These are phyloP conservation scores for Phaffomyces opuntiae DNA, from an alignment of 805 yeast genomes.

Conservation along the genomic window DNA sequence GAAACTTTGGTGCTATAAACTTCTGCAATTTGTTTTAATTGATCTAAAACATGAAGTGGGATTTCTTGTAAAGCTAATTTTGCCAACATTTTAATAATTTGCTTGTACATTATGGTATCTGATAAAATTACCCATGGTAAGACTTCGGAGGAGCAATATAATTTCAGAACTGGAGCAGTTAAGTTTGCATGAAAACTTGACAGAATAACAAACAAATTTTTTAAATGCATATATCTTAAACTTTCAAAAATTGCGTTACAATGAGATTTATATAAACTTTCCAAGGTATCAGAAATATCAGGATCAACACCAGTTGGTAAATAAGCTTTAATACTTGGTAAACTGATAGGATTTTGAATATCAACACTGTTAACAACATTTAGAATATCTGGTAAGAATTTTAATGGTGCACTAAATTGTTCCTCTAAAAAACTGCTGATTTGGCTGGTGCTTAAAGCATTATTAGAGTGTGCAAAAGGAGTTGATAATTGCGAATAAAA, in stretches of 20 bases:
- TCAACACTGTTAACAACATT: conserved; percentile 12
- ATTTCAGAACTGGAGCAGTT: conserved; percentile 54
- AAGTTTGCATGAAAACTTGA: conserved; percentile 47
- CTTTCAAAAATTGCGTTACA: conserved; percentile 59
- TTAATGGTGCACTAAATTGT: conserved; percentile 11
- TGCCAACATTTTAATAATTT: conserved; percentile 50
- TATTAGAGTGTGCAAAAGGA: conserved; percentile 10
- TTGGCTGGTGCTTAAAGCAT: conserved; percentile 3
- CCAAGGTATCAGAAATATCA: conserved; percentile 50
- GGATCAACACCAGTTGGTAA: conserved; percentile 14
- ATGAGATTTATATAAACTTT: conserved; percentile 55
- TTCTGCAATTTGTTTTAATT: conserved; percentile 46
- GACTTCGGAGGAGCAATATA: conserved; percentile 43
- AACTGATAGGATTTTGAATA: conserved; percentile 24
- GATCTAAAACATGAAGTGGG: conserved; percentile 47
- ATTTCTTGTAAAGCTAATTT: conserved; percentile 53
- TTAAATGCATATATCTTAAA: conserved; percentile 60
- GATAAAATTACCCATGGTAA: conserved; percentile 61
- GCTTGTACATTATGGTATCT: conserved; percentile 55
- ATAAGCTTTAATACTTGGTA: conserved; percentile 29
- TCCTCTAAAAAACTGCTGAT: conserved; percentile 14
- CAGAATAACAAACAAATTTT: conserved; percentile 48
- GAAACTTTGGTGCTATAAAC: conserved; percentile 40
- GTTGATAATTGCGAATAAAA: conserved; percentile 22
- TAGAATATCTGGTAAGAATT: conserved; percentile 18